Percentiles rank a stretch among this genome's conserved stretches.
Evolutionary conservation across 768 basidiomycete genomes (phyloP).

Genomic region (Tulasnella sp.): DNA sequence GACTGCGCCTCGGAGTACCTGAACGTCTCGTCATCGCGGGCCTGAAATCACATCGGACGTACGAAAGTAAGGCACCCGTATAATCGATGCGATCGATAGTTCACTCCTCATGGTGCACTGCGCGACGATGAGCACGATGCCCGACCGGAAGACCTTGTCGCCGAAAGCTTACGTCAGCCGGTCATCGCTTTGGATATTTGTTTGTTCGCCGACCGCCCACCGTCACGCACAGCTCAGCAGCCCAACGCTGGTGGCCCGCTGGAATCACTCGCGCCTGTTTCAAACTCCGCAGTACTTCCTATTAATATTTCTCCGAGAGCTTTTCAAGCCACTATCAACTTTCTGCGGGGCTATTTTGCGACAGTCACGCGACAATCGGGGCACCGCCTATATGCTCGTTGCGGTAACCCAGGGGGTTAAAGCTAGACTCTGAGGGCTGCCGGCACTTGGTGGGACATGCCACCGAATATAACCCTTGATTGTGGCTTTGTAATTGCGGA

Average conservation of each 20-base stretch:
- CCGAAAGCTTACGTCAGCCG: background rate
- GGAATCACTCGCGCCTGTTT: background rate
- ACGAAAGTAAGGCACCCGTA: background rate
- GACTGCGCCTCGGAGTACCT: background rate
- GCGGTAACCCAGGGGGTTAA: background rate
- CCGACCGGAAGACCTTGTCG: background rate
- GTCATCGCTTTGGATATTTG: slow-evolving; percentile 9
- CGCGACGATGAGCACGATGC: background rate
- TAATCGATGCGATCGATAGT: slow-evolving; percentile 7
- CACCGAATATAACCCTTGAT: background rate
- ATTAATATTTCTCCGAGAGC: background rate
- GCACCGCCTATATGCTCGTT: background rate
- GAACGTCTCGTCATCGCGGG: background rate
- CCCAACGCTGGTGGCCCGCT: background rate
- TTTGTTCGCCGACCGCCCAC: background rate
- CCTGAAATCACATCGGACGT: background rate
- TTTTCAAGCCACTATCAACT: background rate
- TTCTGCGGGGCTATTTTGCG: background rate
- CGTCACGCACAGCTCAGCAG: background rate
- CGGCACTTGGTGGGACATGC: background rate
- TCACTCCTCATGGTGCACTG: background rate
- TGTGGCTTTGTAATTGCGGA: slow-evolving; percentile 8
- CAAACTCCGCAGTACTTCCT: background rate
- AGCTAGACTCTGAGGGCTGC: background rate
- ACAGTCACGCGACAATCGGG: background rate